These are phyloP conservation scores for Sonneratia alba DNA, from an alignment of 345 rosid species.

Conservation along the genomic window DNA sequence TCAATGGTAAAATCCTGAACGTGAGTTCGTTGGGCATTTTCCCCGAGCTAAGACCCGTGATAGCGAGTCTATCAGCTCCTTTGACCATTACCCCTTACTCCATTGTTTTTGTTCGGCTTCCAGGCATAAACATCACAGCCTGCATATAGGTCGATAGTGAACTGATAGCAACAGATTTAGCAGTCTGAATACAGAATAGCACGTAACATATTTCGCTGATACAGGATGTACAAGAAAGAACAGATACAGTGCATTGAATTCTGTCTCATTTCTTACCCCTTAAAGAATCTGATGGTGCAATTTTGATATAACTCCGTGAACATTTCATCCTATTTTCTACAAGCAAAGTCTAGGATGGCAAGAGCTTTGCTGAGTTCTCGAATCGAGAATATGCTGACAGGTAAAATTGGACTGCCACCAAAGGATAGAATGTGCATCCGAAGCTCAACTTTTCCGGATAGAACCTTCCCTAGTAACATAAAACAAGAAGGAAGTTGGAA, in stretches of 20 bases:
- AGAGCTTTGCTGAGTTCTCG: not conserved
- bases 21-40: conserved; percentile 19
- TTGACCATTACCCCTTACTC: conserved; percentile 33
- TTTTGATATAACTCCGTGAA: too few species aligned
- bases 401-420: not conserved
- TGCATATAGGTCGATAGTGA: conserved; percentile 8
- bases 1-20: conserved; percentile 29
- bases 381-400: not conserved
- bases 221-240: too few species aligned
- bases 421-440: not conserved
- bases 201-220: not conserved
- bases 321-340: not conserved
- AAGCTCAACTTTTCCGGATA: too few species aligned
- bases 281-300: too few species aligned
- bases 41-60: conserved; percentile 28
- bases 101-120: conserved; percentile 27
- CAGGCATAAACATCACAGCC: conserved; percentile 26
- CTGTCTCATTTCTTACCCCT: too few species aligned
- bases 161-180: not conserved
- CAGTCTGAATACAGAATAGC: not conserved
- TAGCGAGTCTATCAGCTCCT: conserved; percentile 17
- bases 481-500: too few species aligned
- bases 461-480: not conserved
- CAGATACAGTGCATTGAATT: too few species aligned
- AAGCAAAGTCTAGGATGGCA: too few species aligned